Percentiles rank a stretch among this genome's conserved stretches.
phyloP scores from a whole-genome alignment of 2,329 filamentous ascomycete genomes.

The Claviceps lovelessii region DNA sequence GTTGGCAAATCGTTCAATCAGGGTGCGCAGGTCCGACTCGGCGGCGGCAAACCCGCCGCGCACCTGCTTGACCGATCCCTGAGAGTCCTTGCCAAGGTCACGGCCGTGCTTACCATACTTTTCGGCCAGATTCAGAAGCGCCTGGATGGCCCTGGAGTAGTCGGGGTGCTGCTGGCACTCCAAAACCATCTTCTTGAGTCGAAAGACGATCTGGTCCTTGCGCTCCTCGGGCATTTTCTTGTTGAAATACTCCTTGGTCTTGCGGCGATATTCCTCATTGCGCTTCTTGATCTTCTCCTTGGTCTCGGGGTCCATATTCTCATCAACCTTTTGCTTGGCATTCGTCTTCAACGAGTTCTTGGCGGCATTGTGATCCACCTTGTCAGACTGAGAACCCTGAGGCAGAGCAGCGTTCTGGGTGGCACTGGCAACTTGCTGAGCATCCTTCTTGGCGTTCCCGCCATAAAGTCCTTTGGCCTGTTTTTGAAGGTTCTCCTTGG shows the following conservation, averaged over 20 bases:
- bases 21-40: constrained; percentile 61
- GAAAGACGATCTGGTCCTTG: constrained; percentile 80
- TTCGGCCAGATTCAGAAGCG: constrained; percentile 70
- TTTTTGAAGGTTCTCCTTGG: constrained; percentile 52
- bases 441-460: constrained; percentile 41
- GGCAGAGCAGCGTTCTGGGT: constrained; percentile 39
- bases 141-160: constrained; percentile 83
- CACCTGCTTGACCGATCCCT: constrained; percentile 58
- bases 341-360: constrained; percentile 22
- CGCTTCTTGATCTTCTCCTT: constrained; percentile 31
- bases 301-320: constrained; percentile 54
- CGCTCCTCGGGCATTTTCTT: constrained; percentile 86
- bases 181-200: constrained; percentile 91
- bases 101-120: constrained; percentile 67
- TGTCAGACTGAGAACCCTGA: constrained; percentile 32
- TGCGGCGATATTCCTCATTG: constrained; percentile 29
- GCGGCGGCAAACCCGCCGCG: constrained; percentile 54
- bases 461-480: constrained; percentile 51
- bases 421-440: constrained; percentile 43
- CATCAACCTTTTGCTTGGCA: constrained; percentile 41
- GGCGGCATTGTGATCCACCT: constrained; percentile 31
- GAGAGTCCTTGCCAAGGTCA: constrained; percentile 46
- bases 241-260: constrained; percentile 59
- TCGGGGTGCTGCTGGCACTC: constrained; percentile 93
- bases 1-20: constrained; percentile 94